phyloP scores from a whole-genome alignment of 2,329 filamentous ascomycete genomes.

The Apiospora pterosperma region DNA sequence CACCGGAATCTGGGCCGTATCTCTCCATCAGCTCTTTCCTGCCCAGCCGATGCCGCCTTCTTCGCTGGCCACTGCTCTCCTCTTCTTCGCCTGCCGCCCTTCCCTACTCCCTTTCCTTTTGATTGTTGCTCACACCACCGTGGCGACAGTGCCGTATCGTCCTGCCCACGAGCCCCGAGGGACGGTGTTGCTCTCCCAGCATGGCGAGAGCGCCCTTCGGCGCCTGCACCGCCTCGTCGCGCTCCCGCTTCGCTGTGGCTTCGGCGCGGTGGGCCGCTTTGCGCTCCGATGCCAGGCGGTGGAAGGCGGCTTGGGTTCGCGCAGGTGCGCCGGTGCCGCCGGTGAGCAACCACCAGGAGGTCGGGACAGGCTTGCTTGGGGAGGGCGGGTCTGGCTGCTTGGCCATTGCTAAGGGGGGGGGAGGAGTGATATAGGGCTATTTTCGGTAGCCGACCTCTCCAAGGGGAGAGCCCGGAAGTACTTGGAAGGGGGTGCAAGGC shows the following conservation, averaged over 20 bases:
- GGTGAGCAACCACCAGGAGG: slow-evolving; percentile 4
- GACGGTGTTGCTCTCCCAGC: not conserved
- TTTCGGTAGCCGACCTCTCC: not conserved
- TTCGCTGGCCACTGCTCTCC: not conserved
- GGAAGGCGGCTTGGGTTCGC: not conserved
- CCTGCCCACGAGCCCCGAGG: not conserved
- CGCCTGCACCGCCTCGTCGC: not conserved
- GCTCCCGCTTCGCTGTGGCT: not conserved
- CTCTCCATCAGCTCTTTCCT: not conserved
- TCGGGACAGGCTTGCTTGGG: not conserved
- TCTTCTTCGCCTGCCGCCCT: not conserved
- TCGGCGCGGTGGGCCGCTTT: not conserved
- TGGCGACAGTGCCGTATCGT: not conserved
- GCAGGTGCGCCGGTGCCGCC: not conserved
- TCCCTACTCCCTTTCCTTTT: not conserved
- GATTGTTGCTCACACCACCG: not conserved
- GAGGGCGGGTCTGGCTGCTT: not conserved
- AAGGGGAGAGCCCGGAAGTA: not conserved
- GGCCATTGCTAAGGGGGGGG: not conserved
- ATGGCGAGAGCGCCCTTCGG: not conserved
- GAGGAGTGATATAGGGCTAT: not conserved
- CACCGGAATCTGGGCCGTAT: not conserved
- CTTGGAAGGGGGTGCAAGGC: not conserved
- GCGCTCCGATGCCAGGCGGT: not conserved
- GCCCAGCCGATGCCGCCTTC: not conserved